These are phyloP conservation scores for Croton setiger DNA, from an alignment of 441 rosid species.

Conservation along the genomic window DNA sequence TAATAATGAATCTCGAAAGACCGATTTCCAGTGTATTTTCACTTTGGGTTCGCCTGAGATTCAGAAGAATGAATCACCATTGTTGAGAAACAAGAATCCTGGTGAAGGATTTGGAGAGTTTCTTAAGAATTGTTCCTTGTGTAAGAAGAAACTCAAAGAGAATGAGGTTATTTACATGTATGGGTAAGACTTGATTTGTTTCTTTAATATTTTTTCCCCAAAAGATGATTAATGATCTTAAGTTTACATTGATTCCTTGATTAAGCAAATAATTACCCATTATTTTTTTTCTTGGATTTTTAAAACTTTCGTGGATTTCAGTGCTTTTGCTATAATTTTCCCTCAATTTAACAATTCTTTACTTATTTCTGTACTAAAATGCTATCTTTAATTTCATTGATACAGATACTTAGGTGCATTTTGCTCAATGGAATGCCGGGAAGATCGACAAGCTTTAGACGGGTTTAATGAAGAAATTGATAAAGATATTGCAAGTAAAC, in stretches of 20 bases:
- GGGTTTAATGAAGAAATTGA: constrained; percentile 20
- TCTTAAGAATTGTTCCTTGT: constrained; percentile 23
- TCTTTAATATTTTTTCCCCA: not conserved
- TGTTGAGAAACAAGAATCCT: not conserved
- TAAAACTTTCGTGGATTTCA: not conserved
- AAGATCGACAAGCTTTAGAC: constrained; percentile 27
- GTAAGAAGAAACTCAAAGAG: constrained; percentile 30
- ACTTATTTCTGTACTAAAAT: not conserved
- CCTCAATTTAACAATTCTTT: not conserved
- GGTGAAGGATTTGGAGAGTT: constrained; percentile 26
- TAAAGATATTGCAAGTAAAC: not conserved
- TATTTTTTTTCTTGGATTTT: too few relatives aligned
- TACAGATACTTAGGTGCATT: constrained; percentile 31
- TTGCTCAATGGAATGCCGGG: constrained; percentile 32
- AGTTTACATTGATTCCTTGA: not conserved
- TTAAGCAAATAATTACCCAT: too few relatives aligned
- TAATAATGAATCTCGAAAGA: constrained; percentile 6
- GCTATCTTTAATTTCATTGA: not conserved
- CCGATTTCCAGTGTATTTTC: not conserved
- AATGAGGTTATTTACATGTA: constrained; percentile 27
- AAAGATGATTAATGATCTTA: not conserved
- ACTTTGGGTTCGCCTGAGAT: constrained; percentile 15
- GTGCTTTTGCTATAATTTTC: not conserved
- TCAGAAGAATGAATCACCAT: not conserved
- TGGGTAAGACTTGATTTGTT: constrained; percentile 11